Evolutionary conservation across 2,329 filamentous ascomycete species (phyloP).

Genomic region (Xylaria sp.): DNA sequence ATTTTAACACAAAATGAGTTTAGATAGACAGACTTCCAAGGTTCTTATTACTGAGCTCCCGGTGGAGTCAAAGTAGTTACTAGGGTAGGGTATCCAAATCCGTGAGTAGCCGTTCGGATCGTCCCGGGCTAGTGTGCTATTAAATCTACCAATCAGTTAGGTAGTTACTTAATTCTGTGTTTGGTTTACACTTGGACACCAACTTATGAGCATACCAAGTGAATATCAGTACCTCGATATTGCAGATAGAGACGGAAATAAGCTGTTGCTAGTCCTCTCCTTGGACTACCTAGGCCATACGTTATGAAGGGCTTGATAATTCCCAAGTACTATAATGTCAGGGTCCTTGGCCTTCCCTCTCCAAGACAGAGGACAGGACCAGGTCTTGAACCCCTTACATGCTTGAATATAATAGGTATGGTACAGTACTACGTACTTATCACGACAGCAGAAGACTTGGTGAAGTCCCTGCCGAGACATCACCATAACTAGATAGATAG

Average conservation of each 20-base stretch:
- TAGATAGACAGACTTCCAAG: background rate
- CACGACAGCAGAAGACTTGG: background rate
- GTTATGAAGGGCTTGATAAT: background rate
- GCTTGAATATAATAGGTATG: no score
- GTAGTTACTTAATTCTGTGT: background rate
- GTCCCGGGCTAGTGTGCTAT: background rate
- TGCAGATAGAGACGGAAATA: background rate
- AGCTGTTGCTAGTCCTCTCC: background rate
- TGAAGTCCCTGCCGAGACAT: background rate
- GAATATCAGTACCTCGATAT: no score
- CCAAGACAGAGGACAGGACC: no score
- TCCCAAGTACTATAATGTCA: background rate
- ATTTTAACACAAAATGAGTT: background rate
- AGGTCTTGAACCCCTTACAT: no score
- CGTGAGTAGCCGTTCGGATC: constrained; percentile 1
- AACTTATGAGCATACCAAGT: background rate
- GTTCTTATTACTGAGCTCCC: background rate
- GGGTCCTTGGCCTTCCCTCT: background rate
- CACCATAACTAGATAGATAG: background rate
- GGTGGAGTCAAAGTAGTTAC: background rate
- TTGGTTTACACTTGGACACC: background rate
- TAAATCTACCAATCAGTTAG: background rate
- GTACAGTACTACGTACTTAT: background rate
- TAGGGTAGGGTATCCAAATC: background rate
- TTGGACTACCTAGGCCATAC: background rate